These are phyloP conservation scores for Thelephora terrestris DNA, from an alignment of 1,284 basidiomycete genomes.

Conservation along the genomic window DNA sequence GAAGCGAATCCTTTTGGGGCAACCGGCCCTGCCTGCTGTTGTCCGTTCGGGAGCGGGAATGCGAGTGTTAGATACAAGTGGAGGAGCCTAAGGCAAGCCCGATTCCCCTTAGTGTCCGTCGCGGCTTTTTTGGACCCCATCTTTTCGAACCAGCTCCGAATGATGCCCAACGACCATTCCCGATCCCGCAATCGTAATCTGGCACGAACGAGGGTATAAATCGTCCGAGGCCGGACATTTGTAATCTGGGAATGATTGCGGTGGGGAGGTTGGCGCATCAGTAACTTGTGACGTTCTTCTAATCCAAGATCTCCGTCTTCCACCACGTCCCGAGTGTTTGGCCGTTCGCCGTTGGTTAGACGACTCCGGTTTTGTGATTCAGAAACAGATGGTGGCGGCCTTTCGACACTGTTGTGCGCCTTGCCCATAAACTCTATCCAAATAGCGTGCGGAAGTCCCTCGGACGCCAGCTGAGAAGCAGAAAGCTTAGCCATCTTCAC, in stretches of 20 bases:
- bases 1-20: conserved; percentile 14
- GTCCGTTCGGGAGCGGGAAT: conserved; percentile 1
- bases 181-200: conserved; percentile 14
- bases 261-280: conserved; percentile 14
- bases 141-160: conserved; percentile 15
- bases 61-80: conserved; percentile 22
- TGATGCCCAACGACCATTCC: conserved; percentile 18
- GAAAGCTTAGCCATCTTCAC: conserved; percentile 2
- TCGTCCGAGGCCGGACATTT: conserved; percentile 10
- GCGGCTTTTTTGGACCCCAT: conserved; percentile 11
- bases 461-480: background rate
- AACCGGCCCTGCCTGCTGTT: too few species aligned
- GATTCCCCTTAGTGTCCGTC: conserved; percentile 10
- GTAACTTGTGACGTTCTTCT: conserved; percentile 8
- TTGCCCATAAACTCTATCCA: conserved; percentile 23
- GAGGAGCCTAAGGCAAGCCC: conserved; percentile 21
- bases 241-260: conserved; percentile 7
- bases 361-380: background rate
- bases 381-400: background rate
- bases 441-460: conserved; percentile 16
- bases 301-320: background rate
- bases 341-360: background rate
- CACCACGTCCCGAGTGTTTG: background rate
- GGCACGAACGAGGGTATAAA: conserved; percentile 12
- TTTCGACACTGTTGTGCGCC: conserved; percentile 12